A percentile compares a stretch with the other conserved stretches of the same genome.
phyloP scores from a whole-genome alignment of 805 yeast genomes.

The Priceomyces fermenticarens region DNA sequence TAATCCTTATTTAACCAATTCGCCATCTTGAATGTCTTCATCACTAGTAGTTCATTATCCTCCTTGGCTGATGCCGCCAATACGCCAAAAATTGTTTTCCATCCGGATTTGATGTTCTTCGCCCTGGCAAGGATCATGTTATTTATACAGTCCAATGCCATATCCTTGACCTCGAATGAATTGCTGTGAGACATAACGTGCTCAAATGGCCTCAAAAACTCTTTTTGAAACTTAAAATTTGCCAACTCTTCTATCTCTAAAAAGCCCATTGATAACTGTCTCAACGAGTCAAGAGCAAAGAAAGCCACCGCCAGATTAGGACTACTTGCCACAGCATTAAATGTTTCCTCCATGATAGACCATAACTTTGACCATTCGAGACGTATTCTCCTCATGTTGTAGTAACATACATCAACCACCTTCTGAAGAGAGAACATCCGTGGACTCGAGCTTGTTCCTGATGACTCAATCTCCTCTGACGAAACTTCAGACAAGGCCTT shows the following conservation, averaged over 20 bases:
- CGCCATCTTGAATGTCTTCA: conserved; percentile 61
- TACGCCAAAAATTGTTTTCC: conserved; percentile 85
- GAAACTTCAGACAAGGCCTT: conserved; percentile 84
- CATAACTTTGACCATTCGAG: conserved; percentile 96
- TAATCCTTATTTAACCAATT: conserved; percentile 60
- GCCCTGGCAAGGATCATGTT: conserved; percentile 82
- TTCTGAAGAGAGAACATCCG: conserved; percentile 91
- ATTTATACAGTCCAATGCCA: conserved; percentile 86
- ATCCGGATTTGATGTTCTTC: conserved; percentile 79
- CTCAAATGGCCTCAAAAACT: conserved; percentile 87
- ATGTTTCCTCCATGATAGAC: conserved; percentile 89
- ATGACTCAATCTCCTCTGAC: conserved; percentile 84
- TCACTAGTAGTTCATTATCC: conserved; percentile 55
- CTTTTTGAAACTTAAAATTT: conserved; percentile 93
- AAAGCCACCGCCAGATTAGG: conserved; percentile 71
- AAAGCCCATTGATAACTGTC: conserved; percentile 90
- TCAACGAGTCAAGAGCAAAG: conserved; percentile 89
- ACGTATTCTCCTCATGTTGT: conserved; percentile 94
- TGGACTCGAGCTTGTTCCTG: conserved; percentile 78
- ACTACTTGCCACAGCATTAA: conserved; percentile 81
- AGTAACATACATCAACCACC: conserved; percentile 95
- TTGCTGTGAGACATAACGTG: conserved; percentile 68
- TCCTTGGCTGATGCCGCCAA: conserved; percentile 71
- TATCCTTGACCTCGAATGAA: conserved; percentile 70
- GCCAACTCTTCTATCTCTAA: conserved; percentile 91